Base-by-base conservation (phyloP, 164 flowering plant species). In the Houttuynia cordata region DNA sequence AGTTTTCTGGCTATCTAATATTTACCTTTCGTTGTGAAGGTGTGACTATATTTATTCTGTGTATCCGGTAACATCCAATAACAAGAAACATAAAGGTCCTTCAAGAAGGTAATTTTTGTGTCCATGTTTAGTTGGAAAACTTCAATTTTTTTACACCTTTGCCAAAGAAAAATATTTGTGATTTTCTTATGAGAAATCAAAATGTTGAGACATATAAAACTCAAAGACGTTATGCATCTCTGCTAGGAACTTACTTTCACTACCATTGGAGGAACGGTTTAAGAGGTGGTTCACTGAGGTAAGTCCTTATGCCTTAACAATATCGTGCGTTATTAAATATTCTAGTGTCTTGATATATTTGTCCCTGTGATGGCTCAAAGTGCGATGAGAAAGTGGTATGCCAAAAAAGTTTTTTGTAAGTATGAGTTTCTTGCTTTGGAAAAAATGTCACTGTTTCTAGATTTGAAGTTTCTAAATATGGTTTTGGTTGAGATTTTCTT, bases 201-300 rank as follows among this genome's bases (percentile, higher is more conserved):
- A n/a, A n/a, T n/a, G n/a, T n/a, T n/a, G n/a, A n/a, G n/a, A n/a
- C n/a, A n/a, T n/a, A 5, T 1, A 18, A 23, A 9, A 30, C 37
- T 20, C 18, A 20, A 53, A 53, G 56, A 53, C 3, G 3, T n/a
- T n/a, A n/a, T 53, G 22, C 18, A 41, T 23, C 17, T 62, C n/a
- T n/a, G n/a, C 61, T 81, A 84, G 89, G 80, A 57, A 14, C 45
- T 67, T 80, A 63, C 81, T 79, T 68, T 67, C 82, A 47, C 64
- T 83, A 62, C 88, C 97, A 20, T 64, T 87, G 61, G 86, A 80
- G 24, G 88, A 87, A 57, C 81, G 90, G 20, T 53, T 85, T 9
- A 74, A 74, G 67, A 73, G 39, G 42, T 67, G 70, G 76, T 65
- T 90, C 49, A 55, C 63, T 24, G 79, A 90, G 97, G 97, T 89